Percentiles rank a stretch among this genome's conserved stretches.
Conservation (phyloP, 164 flowering plant genomes). For the Litsea cubeba region DNA sequence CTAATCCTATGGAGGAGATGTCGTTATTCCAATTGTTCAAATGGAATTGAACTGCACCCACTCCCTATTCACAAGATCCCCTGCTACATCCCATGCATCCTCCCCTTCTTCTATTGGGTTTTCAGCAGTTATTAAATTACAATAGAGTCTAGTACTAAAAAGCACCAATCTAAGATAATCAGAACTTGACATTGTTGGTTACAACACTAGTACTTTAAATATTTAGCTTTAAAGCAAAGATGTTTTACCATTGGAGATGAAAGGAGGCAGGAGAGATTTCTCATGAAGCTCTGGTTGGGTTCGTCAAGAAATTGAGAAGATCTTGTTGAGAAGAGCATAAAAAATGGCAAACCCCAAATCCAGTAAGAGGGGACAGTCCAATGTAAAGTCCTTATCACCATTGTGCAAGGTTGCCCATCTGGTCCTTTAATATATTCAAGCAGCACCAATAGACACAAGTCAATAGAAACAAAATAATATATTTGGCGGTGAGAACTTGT, state of each 20-base stretch:
- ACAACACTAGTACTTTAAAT: not conserved
- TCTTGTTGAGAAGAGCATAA: slow-evolving; percentile 79
- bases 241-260: slow-evolving; percentile 59
- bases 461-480: not conserved
- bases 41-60: too few relatives aligned
- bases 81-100: not conserved
- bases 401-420: slow-evolving; percentile 85
- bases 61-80: too few relatives aligned
- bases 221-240: not conserved
- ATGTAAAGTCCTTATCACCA: slow-evolving; percentile 77
- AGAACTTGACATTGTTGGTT: not conserved
- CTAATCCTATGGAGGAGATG: too few relatives aligned
- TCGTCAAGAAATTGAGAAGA: slow-evolving; percentile 72
- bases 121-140: not conserved
- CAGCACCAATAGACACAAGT: slow-evolving; percentile 8
- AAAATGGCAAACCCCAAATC: slow-evolving; percentile 91
- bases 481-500: too few relatives aligned
- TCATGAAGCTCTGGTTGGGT: slow-evolving; percentile 61
- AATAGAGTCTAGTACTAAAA: too few relatives aligned
- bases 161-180: not conserved
- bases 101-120: not conserved
- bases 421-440: slow-evolving; percentile 36
- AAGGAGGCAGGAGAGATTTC: slow-evolving; percentile 40
- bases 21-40: too few relatives aligned
- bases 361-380: slow-evolving; percentile 89